These are phyloP conservation scores for Remersonia thermophila DNA, from an alignment of 2,329 filamentous ascomycete genomes.

Conservation along the genomic window DNA sequence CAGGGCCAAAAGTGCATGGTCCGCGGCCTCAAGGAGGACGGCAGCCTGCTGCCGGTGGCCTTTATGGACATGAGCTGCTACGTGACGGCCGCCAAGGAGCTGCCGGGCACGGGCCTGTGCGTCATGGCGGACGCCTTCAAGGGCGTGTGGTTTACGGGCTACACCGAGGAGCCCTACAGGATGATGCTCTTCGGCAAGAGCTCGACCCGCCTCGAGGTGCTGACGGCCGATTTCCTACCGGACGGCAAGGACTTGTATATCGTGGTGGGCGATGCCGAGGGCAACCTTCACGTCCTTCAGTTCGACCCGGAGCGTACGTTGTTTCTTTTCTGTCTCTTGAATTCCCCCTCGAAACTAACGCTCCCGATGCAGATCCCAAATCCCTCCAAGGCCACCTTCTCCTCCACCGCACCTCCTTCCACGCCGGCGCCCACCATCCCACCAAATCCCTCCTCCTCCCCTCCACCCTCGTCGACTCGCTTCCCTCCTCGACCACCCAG, in stretches of 20 bases:
- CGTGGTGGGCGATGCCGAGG: slow-evolving; percentile 70
- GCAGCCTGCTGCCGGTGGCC: slow-evolving; percentile 79
- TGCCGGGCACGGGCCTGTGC: slow-evolving; percentile 73
- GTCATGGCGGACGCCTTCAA: slow-evolving; percentile 84
- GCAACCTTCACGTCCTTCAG: slow-evolving; percentile 77
- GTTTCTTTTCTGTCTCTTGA: background rate
- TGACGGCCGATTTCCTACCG: slow-evolving; percentile 78
- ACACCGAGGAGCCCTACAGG: slow-evolving; percentile 92
- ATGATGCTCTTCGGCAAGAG: slow-evolving; percentile 90
- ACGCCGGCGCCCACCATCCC: slow-evolving; percentile 65
- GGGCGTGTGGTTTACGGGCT: slow-evolving; percentile 91
- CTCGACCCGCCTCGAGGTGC: slow-evolving; percentile 61
- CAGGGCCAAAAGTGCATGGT: slow-evolving; percentile 98
- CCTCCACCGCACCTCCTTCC: slow-evolving; percentile 78
- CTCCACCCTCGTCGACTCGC: slow-evolving; percentile 22
- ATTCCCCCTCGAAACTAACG: slow-evolving; percentile 21
- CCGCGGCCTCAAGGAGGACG: slow-evolving; percentile 87
- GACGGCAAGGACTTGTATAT: slow-evolving; percentile 74
- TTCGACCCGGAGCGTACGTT: slow-evolving; percentile 85
- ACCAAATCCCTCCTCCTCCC: slow-evolving; percentile 66
- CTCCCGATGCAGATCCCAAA: slow-evolving; percentile 58
- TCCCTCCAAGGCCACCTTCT: slow-evolving; percentile 80
- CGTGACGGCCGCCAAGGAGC: slow-evolving; percentile 71
- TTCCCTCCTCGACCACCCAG: no score
- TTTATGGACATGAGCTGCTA: slow-evolving; percentile 98